phyloP scores from a whole-genome alignment of 345 rosid species.

The Gynandropsis gynandra region DNA sequence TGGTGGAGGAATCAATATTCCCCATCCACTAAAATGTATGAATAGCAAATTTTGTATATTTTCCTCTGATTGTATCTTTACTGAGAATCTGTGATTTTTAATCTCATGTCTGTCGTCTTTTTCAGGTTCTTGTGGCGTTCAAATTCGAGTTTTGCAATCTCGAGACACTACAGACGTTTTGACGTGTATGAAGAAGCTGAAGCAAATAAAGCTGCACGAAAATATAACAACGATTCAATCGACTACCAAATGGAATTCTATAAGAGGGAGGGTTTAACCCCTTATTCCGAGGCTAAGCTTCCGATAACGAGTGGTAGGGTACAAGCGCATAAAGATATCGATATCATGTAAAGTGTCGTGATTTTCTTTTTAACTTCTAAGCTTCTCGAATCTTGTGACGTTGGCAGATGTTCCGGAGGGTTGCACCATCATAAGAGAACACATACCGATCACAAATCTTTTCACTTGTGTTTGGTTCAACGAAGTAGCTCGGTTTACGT shows the following conservation, averaged over 20 bases:
- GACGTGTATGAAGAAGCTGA: slow-evolving; percentile 85
- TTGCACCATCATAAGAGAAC: slow-evolving; percentile 75
- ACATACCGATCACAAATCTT: slow-evolving; percentile 68
- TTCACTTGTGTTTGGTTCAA: slow-evolving; percentile 92
- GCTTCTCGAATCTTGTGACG: slow-evolving; percentile 7
- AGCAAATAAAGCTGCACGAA: slow-evolving; percentile 85
- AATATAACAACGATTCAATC: slow-evolving; percentile 69
- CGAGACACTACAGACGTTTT: slow-evolving; percentile 77
- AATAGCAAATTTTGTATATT: too few species aligned
- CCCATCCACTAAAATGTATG: too few species aligned
- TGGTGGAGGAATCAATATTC: too few species aligned
- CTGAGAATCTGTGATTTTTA: background rate
- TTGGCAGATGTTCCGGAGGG: slow-evolving; percentile 96
- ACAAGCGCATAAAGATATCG: slow-evolving; percentile 1
- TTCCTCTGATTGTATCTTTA: too few species aligned
- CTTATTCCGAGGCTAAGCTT: slow-evolving; percentile 66
- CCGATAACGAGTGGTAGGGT: slow-evolving; percentile 80
- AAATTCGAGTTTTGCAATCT: slow-evolving; percentile 70
- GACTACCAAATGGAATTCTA: slow-evolving; percentile 76
- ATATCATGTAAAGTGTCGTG: background rate
- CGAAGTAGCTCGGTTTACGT: slow-evolving; percentile 85
- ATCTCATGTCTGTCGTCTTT: background rate
- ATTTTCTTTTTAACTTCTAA: background rate
- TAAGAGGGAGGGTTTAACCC: slow-evolving; percentile 70
- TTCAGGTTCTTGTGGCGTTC: slow-evolving; percentile 75